Conservation (phyloP, 352 stramenopile species). For the Globisporangium sylvaticum region DNA sequence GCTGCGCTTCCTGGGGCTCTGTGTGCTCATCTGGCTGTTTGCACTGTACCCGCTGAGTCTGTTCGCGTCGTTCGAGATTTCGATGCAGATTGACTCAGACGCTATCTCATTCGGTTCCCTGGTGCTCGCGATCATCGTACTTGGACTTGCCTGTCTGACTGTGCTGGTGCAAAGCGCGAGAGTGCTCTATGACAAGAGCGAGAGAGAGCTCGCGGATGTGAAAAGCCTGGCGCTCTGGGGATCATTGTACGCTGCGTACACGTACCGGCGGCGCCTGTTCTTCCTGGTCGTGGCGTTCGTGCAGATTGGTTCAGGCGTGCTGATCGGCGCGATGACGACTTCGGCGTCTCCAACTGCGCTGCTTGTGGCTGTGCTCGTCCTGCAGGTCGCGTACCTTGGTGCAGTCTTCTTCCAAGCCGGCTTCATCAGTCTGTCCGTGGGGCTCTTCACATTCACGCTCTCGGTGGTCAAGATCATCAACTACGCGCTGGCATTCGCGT, state of each 20-base stretch:
- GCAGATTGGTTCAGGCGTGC: constrained; percentile 47
- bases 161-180: constrained; percentile 33
- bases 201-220: constrained; percentile 47
- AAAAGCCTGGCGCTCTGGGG: constrained; percentile 56
- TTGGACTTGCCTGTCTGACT: constrained; percentile 43
- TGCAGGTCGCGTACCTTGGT: constrained; percentile 50
- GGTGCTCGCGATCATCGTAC: constrained; percentile 35
- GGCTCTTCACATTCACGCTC: constrained; percentile 48
- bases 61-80: constrained; percentile 62
- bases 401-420: constrained; percentile 41
- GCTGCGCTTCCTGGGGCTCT: constrained; percentile 54
- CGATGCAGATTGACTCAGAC: constrained; percentile 49
- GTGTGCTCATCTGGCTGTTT: constrained; percentile 63
- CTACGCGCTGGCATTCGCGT: constrained; percentile 52
- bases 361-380: constrained; percentile 39
- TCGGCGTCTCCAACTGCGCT: constrained; percentile 28
- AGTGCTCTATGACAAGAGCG: constrained; percentile 40
- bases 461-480: constrained; percentile 54
- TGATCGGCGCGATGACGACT: constrained; percentile 48
- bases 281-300: constrained; percentile 50
- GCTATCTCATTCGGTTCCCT: constrained; percentile 22
- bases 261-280: constrained; percentile 64
- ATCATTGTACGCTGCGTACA: constrained; percentile 57
- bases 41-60: constrained; percentile 57
- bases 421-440: constrained; percentile 33